These are phyloP conservation scores for Suillus paluster DNA, from an alignment of 768 basidiomycete species.

Conservation along the genomic window DNA sequence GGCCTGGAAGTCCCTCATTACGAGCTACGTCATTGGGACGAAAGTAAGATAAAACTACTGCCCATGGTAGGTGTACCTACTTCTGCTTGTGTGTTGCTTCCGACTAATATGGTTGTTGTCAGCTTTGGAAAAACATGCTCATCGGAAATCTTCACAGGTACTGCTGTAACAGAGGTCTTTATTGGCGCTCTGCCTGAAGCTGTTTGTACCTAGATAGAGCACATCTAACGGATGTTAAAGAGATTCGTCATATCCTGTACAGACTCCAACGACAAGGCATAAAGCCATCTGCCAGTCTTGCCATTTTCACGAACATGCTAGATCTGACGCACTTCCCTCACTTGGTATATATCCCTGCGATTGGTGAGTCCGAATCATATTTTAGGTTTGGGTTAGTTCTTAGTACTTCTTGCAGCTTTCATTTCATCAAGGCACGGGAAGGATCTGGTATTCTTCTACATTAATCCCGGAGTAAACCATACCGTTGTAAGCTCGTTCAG, in stretches of 20 bases:
- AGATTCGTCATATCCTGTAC: constrained; percentile 56
- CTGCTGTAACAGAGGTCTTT: constrained; percentile 46
- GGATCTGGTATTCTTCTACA: constrained; percentile 84
- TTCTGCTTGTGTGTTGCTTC: background rate
- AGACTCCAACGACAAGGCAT: constrained; percentile 62
- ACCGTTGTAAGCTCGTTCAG: constrained; percentile 68
- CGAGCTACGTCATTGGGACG: constrained; percentile 59
- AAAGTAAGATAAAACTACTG: constrained; percentile 53
- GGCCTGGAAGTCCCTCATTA: constrained; percentile 50
- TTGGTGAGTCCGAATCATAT: constrained; percentile 39
- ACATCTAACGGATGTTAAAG: constrained; percentile 48
- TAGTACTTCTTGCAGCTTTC: background rate
- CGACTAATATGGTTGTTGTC: background rate
- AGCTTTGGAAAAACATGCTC: constrained; percentile 64
- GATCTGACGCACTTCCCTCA: constrained; percentile 20
- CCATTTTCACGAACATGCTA: background rate
- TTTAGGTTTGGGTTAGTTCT: background rate
- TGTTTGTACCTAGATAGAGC: constrained; percentile 60
- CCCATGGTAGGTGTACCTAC: constrained; percentile 45
- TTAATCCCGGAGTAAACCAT: constrained; percentile 83
- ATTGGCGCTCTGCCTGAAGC: constrained; percentile 49
- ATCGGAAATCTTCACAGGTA: constrained; percentile 59
- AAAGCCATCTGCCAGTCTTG: constrained; percentile 45
- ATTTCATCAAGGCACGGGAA: constrained; percentile 47
- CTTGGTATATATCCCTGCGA: constrained; percentile 62